These are phyloP conservation scores for Nemania bipapillata DNA, from an alignment of 2,329 filamentous ascomycete genomes.

Conservation along the genomic window DNA sequence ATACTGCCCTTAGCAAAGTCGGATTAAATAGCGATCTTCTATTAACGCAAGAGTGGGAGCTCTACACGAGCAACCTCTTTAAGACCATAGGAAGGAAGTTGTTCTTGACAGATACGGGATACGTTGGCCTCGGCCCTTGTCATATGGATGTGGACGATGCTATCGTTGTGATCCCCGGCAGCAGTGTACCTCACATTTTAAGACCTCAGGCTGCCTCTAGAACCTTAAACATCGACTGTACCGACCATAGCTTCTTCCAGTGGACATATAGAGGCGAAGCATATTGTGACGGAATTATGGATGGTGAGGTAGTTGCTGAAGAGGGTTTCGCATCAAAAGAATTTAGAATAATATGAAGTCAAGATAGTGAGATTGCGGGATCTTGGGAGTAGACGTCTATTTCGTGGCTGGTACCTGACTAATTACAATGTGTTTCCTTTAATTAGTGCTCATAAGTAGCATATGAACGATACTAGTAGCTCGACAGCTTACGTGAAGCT, in stretches of 20 bases:
- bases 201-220: constrained; percentile 4
- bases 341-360: constrained; percentile 10
- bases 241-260: too few species aligned
- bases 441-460: too few species aligned
- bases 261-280: constrained; percentile 50
- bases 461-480: too few species aligned
- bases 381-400: too few species aligned
- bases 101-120: constrained; percentile 48
- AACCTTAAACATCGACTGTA: neutral
- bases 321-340: neutral
- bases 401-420: too few species aligned
- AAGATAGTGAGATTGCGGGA: too few species aligned
- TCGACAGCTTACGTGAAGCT: too few species aligned
- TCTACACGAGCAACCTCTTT: constrained; percentile 32
- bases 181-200: constrained; percentile 48
- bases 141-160: constrained; percentile 43
- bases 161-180: constrained; percentile 48
- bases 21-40: constrained; percentile 18
- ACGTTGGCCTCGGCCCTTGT: constrained; percentile 48
- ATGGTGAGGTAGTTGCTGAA: constrained; percentile 45
- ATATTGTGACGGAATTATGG: constrained; percentile 53
- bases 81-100: constrained; percentile 38
- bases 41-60: constrained; percentile 16
- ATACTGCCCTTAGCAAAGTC: neutral
- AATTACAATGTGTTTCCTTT: too few species aligned